These are phyloP conservation scores for Pleurotus ostreatus DNA, from an alignment of 768 basidiomycete genomes.

Conservation along the genomic window DNA sequence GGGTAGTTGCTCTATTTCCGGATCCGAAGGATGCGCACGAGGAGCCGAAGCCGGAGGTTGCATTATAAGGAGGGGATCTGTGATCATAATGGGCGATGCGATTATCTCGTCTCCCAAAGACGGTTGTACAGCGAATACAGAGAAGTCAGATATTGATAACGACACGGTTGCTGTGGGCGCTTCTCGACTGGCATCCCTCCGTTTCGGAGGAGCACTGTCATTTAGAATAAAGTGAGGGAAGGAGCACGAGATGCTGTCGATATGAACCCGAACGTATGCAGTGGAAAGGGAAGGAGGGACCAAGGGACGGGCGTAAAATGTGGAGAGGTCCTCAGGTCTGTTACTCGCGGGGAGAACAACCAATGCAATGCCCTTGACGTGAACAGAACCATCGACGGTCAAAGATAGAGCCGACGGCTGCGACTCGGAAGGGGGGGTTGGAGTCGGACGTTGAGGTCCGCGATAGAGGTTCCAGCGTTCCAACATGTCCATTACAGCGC, in stretches of 20 bases:
- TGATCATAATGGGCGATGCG: constrained; percentile 68
- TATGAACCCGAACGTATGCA: constrained; percentile 50
- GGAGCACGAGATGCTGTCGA: constrained; percentile 36
- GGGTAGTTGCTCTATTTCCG: constrained; percentile 32
- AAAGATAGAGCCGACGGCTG: constrained; percentile 23
- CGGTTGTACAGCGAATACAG: constrained; percentile 48
- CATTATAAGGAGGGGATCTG: constrained; percentile 59
- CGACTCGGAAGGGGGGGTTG: constrained; percentile 11
- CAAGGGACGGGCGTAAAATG: constrained; percentile 59
- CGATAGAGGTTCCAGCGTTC: constrained; percentile 25
- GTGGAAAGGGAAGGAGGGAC: constrained; percentile 45
- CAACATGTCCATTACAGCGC: constrained; percentile 39
- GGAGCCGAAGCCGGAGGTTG: constrained; percentile 47
- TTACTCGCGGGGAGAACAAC: constrained; percentile 36
- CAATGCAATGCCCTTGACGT: constrained; percentile 42
- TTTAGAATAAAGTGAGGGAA: constrained; percentile 14
- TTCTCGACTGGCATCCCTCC: background rate
- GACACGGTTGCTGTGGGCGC: constrained; percentile 12
- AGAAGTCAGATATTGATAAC: constrained; percentile 46
- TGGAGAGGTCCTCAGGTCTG: constrained; percentile 12
- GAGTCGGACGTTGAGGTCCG: constrained; percentile 9
- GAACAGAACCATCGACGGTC: constrained; percentile 22
- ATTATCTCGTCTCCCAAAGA: constrained; percentile 15
- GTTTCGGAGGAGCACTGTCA: background rate
- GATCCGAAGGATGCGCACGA: constrained; percentile 24